Evolutionary conservation across 2,329 filamentous ascomycete genomes (phyloP), one percentile per base, ranked within the genome.

Genomic region (Immersiporthe knoxdaviesiana): DNA sequence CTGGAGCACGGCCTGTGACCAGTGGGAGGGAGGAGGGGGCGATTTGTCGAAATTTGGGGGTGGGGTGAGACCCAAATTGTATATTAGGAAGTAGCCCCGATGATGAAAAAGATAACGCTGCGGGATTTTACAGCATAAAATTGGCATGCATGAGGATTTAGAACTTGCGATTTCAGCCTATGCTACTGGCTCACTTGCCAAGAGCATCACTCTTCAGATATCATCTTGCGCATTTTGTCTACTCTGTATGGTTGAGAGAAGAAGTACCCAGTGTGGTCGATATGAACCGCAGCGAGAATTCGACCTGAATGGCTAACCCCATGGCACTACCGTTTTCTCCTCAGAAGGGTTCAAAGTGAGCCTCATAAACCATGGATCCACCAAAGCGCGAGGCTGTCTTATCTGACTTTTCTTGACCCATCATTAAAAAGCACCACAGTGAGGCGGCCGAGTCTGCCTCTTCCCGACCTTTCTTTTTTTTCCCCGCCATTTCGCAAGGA

Each of bases 1-100:
- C 11, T 72, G n/a, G 66, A 72, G 61, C 63, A 70, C 11, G 63
- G 65, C 24, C n/a, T 68, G 3, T 72, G 54, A 71, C 0, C 7
- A 2, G n/a, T 47, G 5, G 12, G 5, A n/a, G n/a, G n/a, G n/a
- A n/a, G 6, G 21, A 4, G 24, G 37, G 16, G 32, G 39, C 12
- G 12, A 60, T 8, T 2, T 3, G 52, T 6, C 44, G 11, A 30
- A 12, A 12, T 27, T 1, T 14, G 5, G 18, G 32, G 5, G 21
- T 6, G 10, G 14, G 16, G 11, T 6, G n/a, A 11, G 35, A 30
- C 7, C 27, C 24, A 56, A 12, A 27, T 14, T 14, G 18, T 4
- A 10, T 30, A 32, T 8, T 18, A 60, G 32, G 10, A 21, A 32
- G 27, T 32, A 24, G 58, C 21, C 52, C 5, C 30, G 27, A 27